These are phyloP conservation scores for Nicotiana rustica DNA, from an alignment of 305 asterid species.

Conservation along the genomic window DNA sequence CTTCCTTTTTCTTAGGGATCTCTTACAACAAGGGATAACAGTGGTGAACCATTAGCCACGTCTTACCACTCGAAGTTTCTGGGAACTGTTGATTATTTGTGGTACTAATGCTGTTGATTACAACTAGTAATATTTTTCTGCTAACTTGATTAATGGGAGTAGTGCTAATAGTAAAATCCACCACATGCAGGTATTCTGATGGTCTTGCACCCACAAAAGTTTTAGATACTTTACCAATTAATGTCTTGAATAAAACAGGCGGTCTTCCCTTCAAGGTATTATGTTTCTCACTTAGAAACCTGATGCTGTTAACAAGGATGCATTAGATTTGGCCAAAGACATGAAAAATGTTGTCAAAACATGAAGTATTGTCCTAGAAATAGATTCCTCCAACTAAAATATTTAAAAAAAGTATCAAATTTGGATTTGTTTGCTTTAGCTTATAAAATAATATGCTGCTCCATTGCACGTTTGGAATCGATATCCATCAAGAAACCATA, in stretches of 20 bases:
- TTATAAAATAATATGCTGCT: background rate
- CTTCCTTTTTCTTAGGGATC: conserved; percentile 40
- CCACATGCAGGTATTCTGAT: conserved; percentile 42
- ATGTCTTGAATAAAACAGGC: conserved; percentile 44
- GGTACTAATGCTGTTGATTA: conserved; percentile 36
- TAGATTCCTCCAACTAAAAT: background rate
- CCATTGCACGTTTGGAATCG: conserved; percentile 9
- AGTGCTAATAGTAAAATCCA: background rate
- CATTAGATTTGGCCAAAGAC: conserved; percentile 5
- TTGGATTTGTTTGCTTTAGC: background rate
- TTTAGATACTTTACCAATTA: conserved; percentile 46
- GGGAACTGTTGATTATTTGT: conserved; percentile 56
- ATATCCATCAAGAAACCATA: background rate
- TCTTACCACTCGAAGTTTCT: conserved; percentile 55
- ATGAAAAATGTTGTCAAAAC: background rate
- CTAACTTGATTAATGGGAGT: background rate
- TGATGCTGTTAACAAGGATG: background rate
- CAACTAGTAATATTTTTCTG: background rate
- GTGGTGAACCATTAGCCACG: conserved; percentile 51
- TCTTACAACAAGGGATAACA: conserved; percentile 41
- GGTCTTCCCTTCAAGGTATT: conserved; percentile 52
- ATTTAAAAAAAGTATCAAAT: background rate
- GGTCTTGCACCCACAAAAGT: conserved; percentile 50
- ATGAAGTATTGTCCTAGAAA: background rate
- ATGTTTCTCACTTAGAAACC: background rate